phyloP scores from a whole-genome alignment of 2,329 filamentous ascomycete genomes.

The Aspergillus brunneoviolaceus region DNA sequence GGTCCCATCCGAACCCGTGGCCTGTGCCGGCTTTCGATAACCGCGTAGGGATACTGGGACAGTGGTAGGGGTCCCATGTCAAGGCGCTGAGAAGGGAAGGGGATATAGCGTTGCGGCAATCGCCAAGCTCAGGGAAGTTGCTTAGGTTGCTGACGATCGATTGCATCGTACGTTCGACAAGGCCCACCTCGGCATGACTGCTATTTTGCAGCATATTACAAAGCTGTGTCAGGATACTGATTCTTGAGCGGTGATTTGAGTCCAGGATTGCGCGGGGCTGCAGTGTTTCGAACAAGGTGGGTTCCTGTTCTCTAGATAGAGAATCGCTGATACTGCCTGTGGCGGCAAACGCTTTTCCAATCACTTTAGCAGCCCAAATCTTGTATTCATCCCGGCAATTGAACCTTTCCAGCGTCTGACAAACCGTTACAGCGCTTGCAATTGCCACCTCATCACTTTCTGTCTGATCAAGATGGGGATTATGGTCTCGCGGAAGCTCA shows the following conservation, averaged over 20 bases:
- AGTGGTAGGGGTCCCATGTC: conserved; percentile 44
- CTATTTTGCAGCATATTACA: conserved; percentile 61
- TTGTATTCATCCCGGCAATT: conserved; percentile 68
- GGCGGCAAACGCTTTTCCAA: conserved; percentile 80
- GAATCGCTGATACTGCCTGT: conserved; percentile 61
- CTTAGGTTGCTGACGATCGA: conserved; percentile 40
- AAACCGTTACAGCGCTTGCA: conserved; percentile 65
- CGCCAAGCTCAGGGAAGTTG: conserved; percentile 29
- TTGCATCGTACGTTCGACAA: conserved; percentile 48
- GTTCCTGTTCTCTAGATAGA: conserved; percentile 46
- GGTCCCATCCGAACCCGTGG: conserved; percentile 17
- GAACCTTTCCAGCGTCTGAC: conserved; percentile 70
- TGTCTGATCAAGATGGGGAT: conserved; percentile 64
- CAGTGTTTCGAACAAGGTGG: conserved; percentile 23
- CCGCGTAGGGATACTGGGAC: conserved; percentile 32
- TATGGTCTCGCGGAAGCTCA: conserved; percentile 52
- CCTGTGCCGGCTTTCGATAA: conserved; percentile 20
- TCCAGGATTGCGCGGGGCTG: conserved; percentile 11
- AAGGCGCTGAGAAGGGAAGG: conserved; percentile 40
- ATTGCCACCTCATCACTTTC: conserved; percentile 65
- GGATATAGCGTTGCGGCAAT: conserved; percentile 39
- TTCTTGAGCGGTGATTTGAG: conserved; percentile 52
- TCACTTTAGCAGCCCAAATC: conserved; percentile 78
- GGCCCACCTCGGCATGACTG: conserved; percentile 48
- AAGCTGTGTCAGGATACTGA: conserved; percentile 61